phyloP scores from a whole-genome alignment of 495 filamentous ascomycete genomes.

The Podospora tetraspora region DNA sequence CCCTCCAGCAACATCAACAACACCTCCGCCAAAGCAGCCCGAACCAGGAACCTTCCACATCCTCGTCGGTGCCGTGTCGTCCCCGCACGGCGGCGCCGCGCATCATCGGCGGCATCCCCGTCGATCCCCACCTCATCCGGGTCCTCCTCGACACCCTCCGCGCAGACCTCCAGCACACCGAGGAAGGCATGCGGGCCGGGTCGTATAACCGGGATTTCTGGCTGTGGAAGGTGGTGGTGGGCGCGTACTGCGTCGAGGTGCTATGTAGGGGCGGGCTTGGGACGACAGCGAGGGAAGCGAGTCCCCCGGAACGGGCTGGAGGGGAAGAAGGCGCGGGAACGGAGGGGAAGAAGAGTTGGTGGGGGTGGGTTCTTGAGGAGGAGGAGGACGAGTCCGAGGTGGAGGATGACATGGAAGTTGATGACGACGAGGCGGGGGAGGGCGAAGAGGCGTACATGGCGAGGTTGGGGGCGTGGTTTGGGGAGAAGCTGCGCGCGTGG shows the following conservation, averaged over 20 bases:
- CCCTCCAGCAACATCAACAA: background rate
- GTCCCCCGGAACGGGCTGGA: background rate
- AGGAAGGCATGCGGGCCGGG: constrained; percentile 21
- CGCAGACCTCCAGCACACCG: constrained; percentile 18
- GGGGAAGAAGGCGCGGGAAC: background rate
- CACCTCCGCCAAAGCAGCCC: background rate
- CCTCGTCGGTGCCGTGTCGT: too few species aligned
- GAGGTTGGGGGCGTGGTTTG: constrained; percentile 11
- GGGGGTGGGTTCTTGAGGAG: constrained; percentile 1
- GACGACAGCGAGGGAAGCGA: background rate
- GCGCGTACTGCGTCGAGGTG: constrained; percentile 9
- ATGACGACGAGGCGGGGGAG: background rate
- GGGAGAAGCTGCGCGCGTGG: constrained; percentile 11
- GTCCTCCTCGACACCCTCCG: constrained; percentile 17
- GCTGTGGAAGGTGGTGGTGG: constrained; percentile 20
- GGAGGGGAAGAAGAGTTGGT: background rate
- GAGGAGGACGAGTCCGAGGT: background rate
- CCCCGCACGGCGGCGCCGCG: background rate
- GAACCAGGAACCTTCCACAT: background rate
- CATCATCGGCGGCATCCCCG: background rate
- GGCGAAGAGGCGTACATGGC: background rate
- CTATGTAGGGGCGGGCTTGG: background rate
- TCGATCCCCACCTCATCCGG: constrained; percentile 15
- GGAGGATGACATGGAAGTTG: background rate
- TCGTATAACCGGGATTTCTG: constrained; percentile 21